Base-by-base conservation (phyloP, 2,329 filamentous ascomycete genomes). In the Phaeosphaeriaceae sp. region DNA sequence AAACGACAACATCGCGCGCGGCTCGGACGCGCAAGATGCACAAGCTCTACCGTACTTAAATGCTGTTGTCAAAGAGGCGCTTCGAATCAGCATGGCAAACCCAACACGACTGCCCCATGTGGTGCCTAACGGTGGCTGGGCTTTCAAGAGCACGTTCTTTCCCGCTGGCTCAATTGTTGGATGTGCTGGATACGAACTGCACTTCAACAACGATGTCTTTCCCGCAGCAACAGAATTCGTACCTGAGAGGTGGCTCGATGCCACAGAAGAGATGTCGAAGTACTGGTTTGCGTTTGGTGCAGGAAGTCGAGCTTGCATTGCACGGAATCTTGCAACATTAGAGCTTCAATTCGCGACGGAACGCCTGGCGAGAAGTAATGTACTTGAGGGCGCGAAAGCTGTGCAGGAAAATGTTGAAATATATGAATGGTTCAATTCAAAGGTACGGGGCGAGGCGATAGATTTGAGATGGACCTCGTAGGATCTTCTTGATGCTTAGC, bases 351-450 rank as follows among this genome's bases (percentile, higher is more conserved):
- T 69, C 51, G 67, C 66, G 0, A 77, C 79, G 1, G 76, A 80
- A 58, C 78, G 73, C 25, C 51, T 86, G 13, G 81, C 78, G 0
- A 69, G 76, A 52, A 78, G 71, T 11, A 78, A 79, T 60, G 77
- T 83, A 1, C 69, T 86, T 19, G 69, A 74, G 3, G 82, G 82
- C 1, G 82, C 81, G 1, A 79, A 57, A 47, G 66, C 73, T 2
- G 71, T 80, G 1, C 66, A 78, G 20, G 73, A 79, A 1, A 71
- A 77, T 53, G 78, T 86, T 11, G 78, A 83, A 68, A 82, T 85
- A n/a, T 71, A 78, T 25, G 82, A 87, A 65, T 86, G 84, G 84
- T 86, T 86, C 61, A 86, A 86, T 63, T 81, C 80, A 1, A 81
- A 80, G 61, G 79, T 86, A 1, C 79, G 81, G 41, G 82, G 80